Evolutionary conservation across 2,329 filamentous ascomycete genomes (phyloP).

Genomic region (Hymenoscyphus occultus): DNA sequence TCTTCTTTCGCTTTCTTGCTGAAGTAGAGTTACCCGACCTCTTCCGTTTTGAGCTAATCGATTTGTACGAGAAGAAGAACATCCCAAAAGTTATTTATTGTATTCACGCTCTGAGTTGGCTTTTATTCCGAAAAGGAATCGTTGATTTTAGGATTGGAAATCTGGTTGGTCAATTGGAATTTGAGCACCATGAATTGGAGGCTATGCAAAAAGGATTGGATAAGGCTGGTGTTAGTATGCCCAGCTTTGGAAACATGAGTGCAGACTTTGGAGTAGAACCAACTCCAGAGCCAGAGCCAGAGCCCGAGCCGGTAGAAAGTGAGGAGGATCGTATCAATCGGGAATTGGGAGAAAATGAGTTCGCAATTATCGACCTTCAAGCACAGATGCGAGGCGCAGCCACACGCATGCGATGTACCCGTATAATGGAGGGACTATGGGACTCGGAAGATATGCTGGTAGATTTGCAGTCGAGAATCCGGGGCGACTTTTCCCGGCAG

Average conservation of each 20-base stretch:
- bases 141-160: constrained; percentile 96
- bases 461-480: constrained; percentile 80
- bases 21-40: constrained; percentile 91
- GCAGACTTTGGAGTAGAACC: constrained; percentile 89
- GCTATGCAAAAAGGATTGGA: constrained; percentile 96
- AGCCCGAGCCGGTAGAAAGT: constrained; percentile 67
- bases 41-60: constrained; percentile 94
- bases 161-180: constrained; percentile 91
- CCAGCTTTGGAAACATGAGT: constrained; percentile 95
- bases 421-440: constrained; percentile 87
- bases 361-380: constrained; percentile 73
- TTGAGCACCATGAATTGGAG: constrained; percentile 96
- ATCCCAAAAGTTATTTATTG: constrained; percentile 99
- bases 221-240: constrained; percentile 92
- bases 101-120: constrained; percentile 94
- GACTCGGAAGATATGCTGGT: constrained; percentile 74
- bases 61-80: constrained; percentile 99
- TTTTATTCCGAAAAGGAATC: constrained; percentile 92
- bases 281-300: constrained; percentile 67
- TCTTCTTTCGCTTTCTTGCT: constrained; percentile 91
- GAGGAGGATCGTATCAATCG: constrained; percentile 86
- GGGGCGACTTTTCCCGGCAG: constrained; percentile 84
- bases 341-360: constrained; percentile 75
- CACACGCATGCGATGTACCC: constrained; percentile 70
- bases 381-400: constrained; percentile 81